Percentiles rank a stretch among this genome's conserved stretches.
These are phyloP conservation scores for Bidens hawaiensis DNA, from an alignment of 140 eudicot genomes.

Conservation along the genomic window DNA sequence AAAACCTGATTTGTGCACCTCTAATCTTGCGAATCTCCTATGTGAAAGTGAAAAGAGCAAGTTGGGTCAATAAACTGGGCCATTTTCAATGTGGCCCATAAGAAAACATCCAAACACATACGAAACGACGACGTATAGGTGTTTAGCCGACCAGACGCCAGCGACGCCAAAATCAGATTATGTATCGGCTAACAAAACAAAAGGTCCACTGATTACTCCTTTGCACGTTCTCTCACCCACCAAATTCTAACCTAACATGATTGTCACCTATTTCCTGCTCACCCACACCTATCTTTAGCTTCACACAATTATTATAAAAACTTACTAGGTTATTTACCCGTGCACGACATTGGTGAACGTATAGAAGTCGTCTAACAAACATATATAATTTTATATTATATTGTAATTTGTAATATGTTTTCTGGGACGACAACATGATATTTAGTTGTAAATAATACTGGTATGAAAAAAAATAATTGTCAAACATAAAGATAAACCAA, in stretches of 20 bases:
- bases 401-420: no score
- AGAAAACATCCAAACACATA: neutral
- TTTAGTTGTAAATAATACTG: no score
- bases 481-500: no score
- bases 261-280: constrained; percentile 26
- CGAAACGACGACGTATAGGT: constrained; percentile 16
- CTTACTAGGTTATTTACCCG: no score
- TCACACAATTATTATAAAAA: no score
- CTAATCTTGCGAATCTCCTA: no score
- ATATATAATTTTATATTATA: no score
- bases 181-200: constrained; percentile 12
- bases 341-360: no score
- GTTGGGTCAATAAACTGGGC: constrained; percentile 7
- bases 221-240: constrained; percentile 52
- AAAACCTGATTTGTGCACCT: no score
- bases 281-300: constrained; percentile 2
- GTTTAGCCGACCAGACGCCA: constrained; percentile 18
- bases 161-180: constrained; percentile 35
- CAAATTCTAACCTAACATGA: constrained; percentile 17
- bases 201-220: constrained; percentile 38
- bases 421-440: no score
- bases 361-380: no score
- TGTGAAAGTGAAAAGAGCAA: neutral
- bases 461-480: no score
- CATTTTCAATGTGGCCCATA: neutral